Evolutionary conservation across 495 filamentous ascomycete species (phyloP).

Genomic region (Aspergillus leporis): DNA sequence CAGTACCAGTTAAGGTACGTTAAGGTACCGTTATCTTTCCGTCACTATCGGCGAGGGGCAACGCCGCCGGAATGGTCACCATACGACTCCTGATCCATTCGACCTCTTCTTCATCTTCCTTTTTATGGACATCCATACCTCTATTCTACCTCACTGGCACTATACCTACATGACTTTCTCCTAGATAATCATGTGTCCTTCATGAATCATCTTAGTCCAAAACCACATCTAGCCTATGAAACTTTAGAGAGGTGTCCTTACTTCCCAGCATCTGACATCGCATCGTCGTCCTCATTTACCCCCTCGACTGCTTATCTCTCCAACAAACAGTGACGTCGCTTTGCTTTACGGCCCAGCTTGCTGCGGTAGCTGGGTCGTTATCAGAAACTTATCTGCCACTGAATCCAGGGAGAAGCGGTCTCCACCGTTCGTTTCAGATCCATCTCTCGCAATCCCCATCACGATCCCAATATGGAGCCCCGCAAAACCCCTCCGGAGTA

Average conservation of each 20-base stretch:
- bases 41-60: background rate
- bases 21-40: background rate
- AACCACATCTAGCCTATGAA: background rate
- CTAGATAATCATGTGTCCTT: constrained; percentile 18
- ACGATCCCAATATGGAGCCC: constrained; percentile 48
- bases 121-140: background rate
- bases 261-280: background rate
- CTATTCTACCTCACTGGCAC: background rate
- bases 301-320: constrained; percentile 3
- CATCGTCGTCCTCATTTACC: constrained; percentile 2
- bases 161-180: background rate
- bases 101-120: constrained; percentile 11
- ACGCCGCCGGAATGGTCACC: background rate
- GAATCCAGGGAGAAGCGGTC: background rate
- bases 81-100: constrained; percentile 1
- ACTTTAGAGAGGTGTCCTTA: background rate
- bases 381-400: constrained; percentile 2
- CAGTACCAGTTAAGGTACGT: background rate
- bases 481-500: constrained; percentile 73
- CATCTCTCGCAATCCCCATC: constrained; percentile 7
- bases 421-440: constrained; percentile 2
- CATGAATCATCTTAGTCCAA: background rate
- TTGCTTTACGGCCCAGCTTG: constrained; percentile 16
- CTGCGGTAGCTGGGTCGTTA: constrained; percentile 17
- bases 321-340: constrained; percentile 16